A percentile compares a stretch with the other conserved stretches of the same genome.
Evolutionary conservation across 2,329 filamentous ascomycete genomes (phyloP).

Genomic region (Fusarium nelsonii): DNA sequence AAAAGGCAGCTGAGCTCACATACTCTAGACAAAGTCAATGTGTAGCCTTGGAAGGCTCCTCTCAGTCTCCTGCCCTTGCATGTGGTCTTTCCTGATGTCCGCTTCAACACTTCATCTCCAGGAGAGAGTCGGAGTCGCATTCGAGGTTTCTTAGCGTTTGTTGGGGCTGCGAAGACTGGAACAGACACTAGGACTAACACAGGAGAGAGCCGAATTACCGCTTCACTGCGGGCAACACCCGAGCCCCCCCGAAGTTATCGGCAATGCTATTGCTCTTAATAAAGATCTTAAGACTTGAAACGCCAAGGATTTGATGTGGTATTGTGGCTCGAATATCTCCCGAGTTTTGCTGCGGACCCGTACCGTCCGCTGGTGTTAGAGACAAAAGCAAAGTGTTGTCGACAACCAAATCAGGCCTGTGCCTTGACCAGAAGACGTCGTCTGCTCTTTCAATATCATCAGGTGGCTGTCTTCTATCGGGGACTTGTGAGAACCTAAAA

Average conservation of each 20-base stretch:
- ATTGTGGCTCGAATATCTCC: background rate
- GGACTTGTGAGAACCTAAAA: background rate
- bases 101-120: constrained; percentile 2
- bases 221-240: constrained; percentile 27
- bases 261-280: constrained; percentile 39
- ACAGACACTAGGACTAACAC: background rate
- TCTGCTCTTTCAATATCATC: background rate
- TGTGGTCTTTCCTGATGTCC: constrained; percentile 10
- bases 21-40: constrained; percentile 17
- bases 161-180: constrained; percentile 11
- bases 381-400: constrained; percentile 8
- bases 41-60: background rate
- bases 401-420: constrained; percentile 8
- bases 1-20: constrained; percentile 10
- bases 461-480: background rate
- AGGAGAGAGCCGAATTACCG: constrained; percentile 9
- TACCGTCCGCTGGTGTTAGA: background rate
- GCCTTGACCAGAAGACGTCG: constrained; percentile 12
- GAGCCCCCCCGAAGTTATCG: constrained; percentile 30
- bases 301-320: constrained; percentile 19
- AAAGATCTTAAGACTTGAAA: constrained; percentile 32
- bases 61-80: background rate
- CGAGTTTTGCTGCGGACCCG: constrained; percentile 6
- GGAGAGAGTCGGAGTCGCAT: constrained; percentile 16
- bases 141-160: background rate